Base-by-base conservation (phyloP, 2,329 filamentous ascomycete species). In the Phyllosticta citrichinensis region DNA sequence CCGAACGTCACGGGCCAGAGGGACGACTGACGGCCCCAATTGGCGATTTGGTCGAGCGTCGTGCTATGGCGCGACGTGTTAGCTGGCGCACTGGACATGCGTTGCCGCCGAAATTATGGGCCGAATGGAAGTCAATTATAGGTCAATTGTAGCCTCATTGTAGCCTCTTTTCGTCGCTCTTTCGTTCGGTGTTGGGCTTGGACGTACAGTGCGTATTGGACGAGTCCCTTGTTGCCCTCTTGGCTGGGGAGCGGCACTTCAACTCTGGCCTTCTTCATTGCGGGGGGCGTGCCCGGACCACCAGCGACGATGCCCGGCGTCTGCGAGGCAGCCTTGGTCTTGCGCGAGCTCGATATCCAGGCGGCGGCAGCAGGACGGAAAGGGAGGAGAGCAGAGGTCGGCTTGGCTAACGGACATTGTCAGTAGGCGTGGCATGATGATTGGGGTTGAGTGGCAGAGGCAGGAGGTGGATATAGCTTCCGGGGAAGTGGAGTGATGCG, bases 1-100 rank as follows among this genome's bases (percentile, higher is more conserved):
- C 87, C 91, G 73, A 96, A 95, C 53, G 89, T 91, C 83, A 95
- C 88, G 68, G 91, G 91, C 90, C 91, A 95, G 61, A 95, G 80
- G n/a, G 91, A 95, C 62, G 86, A 85, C 77, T 94, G 89, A 61
- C 90, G 87, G 52, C 85, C 87, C 91, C 91, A 95, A 79, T 93
- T 94, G 77, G 87, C 79, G 66, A 95, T 82, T 73, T 89, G 83
- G 73, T 95, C 90, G 72, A 92, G 83, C 6, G 88, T 88, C 58
- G 89, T 91, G 66, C 88, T 91, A 60, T 35, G 55, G 19, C 17
- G 25, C 19, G 2, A n/a, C 19, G 2, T 35, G 52, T 56, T 50
- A 56, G 52, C 53, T 33, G 20, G 25, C 47, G 14, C 12, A 35
- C 14, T 53, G 12, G 52, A 22, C n/a, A 20, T 6, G 5, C 24